A percentile compares a stretch with the other conserved stretches of the same genome.
Conservation (phyloP, 306 rosid species). For the Ziziphus jujuba region DNA sequence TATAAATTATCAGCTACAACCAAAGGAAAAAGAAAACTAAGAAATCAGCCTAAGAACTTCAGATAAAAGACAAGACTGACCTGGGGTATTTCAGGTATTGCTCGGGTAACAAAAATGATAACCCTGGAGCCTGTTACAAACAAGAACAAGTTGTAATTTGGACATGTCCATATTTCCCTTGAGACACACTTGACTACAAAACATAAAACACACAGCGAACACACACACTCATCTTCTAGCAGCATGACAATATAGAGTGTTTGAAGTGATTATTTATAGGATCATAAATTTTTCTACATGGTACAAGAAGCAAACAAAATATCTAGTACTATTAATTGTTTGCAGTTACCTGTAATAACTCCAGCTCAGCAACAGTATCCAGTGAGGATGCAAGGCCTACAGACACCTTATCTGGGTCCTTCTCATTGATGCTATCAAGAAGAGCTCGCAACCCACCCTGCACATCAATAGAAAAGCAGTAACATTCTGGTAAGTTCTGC, state of each 20-base stretch:
- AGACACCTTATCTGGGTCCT: conserved; percentile 86
- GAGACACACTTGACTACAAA: neutral
- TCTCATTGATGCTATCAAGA: conserved; percentile 61
- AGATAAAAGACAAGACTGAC: conserved; percentile 41
- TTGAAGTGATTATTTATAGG: conserved; percentile 3
- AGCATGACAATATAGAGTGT: conserved; percentile 7
- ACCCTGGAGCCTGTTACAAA: conserved; percentile 83
- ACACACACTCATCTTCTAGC: conserved; percentile 1
- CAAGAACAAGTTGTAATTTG: conserved; percentile 29
- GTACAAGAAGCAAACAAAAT: neutral
- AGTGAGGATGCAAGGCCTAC: conserved; percentile 70
- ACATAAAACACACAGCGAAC: neutral
- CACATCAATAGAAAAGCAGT: conserved; percentile 30
- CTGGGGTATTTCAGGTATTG: conserved; percentile 77
- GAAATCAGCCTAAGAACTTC: neutral
- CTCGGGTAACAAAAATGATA: conserved; percentile 78
- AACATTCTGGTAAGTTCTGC: conserved; percentile 28
- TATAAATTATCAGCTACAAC: neutral
- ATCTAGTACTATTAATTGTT: conserved; percentile 13
- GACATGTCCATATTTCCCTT: conserved; percentile 16
- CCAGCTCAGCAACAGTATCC: conserved; percentile 83
- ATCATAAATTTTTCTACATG: neutral
- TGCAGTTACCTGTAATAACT: conserved; percentile 68
- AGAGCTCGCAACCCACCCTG: conserved; percentile 85
- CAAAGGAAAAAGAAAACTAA: neutral